Evolutionary conservation across 805 yeast genomes (phyloP).

Genomic region (Barnettozyma salicaria): DNA sequence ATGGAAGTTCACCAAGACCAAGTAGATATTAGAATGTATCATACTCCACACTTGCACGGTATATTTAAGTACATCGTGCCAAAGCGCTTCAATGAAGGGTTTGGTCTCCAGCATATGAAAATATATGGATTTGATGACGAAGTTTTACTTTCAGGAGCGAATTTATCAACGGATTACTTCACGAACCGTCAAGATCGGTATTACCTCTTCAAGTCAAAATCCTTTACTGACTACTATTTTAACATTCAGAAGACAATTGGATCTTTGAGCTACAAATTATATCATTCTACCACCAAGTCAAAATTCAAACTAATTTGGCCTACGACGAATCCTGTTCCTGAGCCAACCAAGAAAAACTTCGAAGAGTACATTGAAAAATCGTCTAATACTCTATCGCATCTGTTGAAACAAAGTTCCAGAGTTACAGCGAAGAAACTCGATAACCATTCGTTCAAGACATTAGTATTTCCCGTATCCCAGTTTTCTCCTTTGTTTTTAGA

Average conservation of each 20-base stretch:
- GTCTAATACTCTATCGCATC: conserved; percentile 48
- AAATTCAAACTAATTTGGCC: conserved; percentile 74
- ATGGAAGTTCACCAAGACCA: conserved; percentile 60
- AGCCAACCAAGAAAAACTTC: conserved; percentile 54
- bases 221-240: conserved; percentile 67
- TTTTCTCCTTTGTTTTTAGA: conserved; percentile 72
- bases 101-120: conserved; percentile 96
- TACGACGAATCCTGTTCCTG: conserved; percentile 51
- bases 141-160: conserved; percentile 85
- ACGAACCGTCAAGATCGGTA: conserved; percentile 94
- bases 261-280: conserved; percentile 63
- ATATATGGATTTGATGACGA: conserved; percentile 92
- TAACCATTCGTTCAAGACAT: no score
- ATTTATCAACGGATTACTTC: conserved; percentile 85
- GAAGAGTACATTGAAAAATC: conserved; percentile 50
- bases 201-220: conserved; percentile 55
- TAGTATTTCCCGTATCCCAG: conserved; percentile 87
- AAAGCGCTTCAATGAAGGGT: conserved; percentile 80
- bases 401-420: no score
- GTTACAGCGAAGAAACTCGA: no score
- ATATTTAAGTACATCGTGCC: conserved; percentile 63
- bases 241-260: conserved; percentile 62
- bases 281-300: conserved; percentile 36
- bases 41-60: conserved; percentile 80
- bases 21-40: conserved; percentile 78